Evolutionary conservation across 2,329 filamentous ascomycete genomes (phyloP).

Genomic region (Trichophyton mentagrophytes): DNA sequence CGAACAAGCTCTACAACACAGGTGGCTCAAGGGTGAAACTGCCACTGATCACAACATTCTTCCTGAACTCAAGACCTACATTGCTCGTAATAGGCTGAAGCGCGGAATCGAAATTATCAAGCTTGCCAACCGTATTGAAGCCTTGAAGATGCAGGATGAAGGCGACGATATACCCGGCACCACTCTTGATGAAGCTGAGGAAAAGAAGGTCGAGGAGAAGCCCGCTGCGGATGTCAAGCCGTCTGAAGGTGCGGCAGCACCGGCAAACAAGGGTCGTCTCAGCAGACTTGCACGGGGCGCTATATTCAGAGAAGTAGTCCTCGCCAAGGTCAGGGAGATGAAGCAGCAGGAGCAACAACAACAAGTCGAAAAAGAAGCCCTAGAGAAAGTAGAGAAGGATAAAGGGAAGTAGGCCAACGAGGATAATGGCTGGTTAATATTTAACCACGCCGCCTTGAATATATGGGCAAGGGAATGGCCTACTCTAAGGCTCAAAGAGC

Average conservation of each 20-base stretch:
- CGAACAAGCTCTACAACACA: conserved; percentile 65
- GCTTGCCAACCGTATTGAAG: conserved; percentile 86
- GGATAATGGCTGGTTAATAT: neutral
- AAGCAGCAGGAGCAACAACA: conserved; percentile 72
- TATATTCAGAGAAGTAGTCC: conserved; percentile 87
- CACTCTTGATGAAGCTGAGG: conserved; percentile 17
- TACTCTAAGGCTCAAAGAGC: neutral
- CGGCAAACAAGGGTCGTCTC: conserved; percentile 34
- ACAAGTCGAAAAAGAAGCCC: conserved; percentile 49
- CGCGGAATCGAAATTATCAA: conserved; percentile 94
- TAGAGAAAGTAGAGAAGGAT: conserved; percentile 26
- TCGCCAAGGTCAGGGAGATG: conserved; percentile 86
- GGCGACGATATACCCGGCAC: conserved; percentile 54
- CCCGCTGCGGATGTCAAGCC: conserved; percentile 15
- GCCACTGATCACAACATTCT: conserved; percentile 94
- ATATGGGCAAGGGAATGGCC: neutral
- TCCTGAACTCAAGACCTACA: conserved; percentile 90
- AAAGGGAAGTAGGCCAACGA: neutral
- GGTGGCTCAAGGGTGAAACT: conserved; percentile 81
- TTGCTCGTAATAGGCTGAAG: conserved; percentile 78
- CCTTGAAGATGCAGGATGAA: conserved; percentile 74
- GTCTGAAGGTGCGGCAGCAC: neutral
- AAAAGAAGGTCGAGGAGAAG: conserved; percentile 30
- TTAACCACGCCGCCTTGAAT: neutral
- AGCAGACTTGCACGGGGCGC: conserved; percentile 50